Percentiles rank a stretch among this genome's conserved stretches.
phyloP scores from a whole-genome alignment of 495 filamentous ascomycete species.

The Trichoderma erinaceum region DNA sequence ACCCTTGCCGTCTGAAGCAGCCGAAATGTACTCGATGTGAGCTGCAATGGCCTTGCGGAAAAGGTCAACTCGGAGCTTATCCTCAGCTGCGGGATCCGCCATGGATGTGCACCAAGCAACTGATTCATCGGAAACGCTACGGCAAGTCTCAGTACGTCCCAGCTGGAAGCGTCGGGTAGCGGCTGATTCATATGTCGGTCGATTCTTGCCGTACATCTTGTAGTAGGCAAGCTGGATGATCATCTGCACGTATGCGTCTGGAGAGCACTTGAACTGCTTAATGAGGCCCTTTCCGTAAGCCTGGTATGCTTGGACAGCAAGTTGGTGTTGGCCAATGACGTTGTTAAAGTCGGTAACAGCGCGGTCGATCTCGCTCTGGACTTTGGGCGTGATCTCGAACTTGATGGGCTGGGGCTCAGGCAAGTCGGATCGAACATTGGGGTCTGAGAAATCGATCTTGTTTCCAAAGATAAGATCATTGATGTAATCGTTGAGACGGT shows the following conservation, averaged over 20 bases:
- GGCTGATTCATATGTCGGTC: constrained; percentile 97
- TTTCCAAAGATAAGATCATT: constrained; percentile 85
- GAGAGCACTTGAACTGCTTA: constrained; percentile 99
- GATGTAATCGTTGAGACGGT: constrained; percentile 90
- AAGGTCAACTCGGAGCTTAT: constrained; percentile 59
- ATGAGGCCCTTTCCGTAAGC: constrained; percentile 98
- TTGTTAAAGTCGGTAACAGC: constrained; percentile 69
- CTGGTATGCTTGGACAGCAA: constrained; percentile 89
- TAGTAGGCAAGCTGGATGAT: constrained; percentile 97
- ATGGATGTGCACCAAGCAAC: constrained; percentile 88
- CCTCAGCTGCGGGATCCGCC: constrained; percentile 54
- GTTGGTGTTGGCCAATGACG: constrained; percentile 80
- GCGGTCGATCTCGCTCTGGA: constrained; percentile 66
- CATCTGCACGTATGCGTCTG: constrained; percentile 98
- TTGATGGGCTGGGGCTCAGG: constrained; percentile 70
- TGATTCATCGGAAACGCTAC: constrained; percentile 83
- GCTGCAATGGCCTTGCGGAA: constrained; percentile 76
- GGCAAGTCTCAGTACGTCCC: constrained; percentile 94
- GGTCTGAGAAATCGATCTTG: constrained; percentile 77
- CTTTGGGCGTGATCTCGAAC: constrained; percentile 68
- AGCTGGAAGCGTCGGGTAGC: constrained; percentile 91
- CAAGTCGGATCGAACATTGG: constrained; percentile 70
- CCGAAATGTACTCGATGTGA: constrained; percentile 84
- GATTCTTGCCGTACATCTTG: constrained; percentile 98
- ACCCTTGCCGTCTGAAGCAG: constrained; percentile 84